Base-by-base conservation (phyloP, 2,329 filamentous ascomycete genomes). In the Clathrospora elynae region DNA sequence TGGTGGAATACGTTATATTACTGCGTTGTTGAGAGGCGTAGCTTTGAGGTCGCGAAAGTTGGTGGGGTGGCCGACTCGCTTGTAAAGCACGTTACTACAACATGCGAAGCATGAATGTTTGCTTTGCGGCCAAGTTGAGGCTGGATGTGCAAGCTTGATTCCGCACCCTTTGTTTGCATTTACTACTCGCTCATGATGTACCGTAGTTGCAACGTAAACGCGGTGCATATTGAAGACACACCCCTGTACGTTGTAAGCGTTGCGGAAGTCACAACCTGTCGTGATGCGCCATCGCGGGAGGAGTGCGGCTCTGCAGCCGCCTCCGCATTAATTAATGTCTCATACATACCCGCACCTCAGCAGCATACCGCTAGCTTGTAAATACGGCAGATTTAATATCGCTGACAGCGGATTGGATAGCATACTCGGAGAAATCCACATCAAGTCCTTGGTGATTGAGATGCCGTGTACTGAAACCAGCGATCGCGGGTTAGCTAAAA, bases 311-410 rank as follows among this genome's bases (percentile, higher is more conserved):
- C 13, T 26, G 13, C 24, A 26, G 24, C 24, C 24, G 24, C 24
- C 24, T 26, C 24, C 13, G 24, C 24, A n/a, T n/a, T n/a, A n/a
- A 26, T 26, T 26, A 26, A 26, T 26, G 24, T 26, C 24, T 26
- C 10, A 26, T 26, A 26, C 24, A 5, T 26, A 26, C 24, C 10
- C 24, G 24, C 24, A 30, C 8, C 14, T 11, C 9, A 3, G 13
- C 26, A 29, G 26, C 26, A 29, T 29, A 29, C 26, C 26, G 26
- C 26, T 29, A 29, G 26, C 26, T 29, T 29, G 26, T 29, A 8
- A 16, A 29, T 29, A 16, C 12, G 12, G 12, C 26, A 29, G 26
- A 9, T 8, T 29, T 3, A 29, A 3, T 29, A 29, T 16, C 26
- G 26, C 26, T 16, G 26, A 16, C 26, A 29, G 26, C 5, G 12